phyloP scores from a whole-genome alignment of 148 eudicot species.

The Gaultheria prostrata region DNA sequence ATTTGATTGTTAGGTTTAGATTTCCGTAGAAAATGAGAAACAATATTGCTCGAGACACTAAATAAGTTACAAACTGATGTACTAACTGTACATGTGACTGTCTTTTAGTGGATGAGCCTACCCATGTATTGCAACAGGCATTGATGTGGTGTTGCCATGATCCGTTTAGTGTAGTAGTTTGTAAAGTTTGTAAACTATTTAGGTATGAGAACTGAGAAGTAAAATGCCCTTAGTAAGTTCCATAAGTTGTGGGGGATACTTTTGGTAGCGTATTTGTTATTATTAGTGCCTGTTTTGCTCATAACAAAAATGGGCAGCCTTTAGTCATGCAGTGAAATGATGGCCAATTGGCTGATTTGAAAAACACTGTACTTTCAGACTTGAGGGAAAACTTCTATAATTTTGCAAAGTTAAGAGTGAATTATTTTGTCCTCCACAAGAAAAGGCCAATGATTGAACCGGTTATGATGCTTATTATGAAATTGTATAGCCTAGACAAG shows the following conservation, averaged over 20 bases:
- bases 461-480: not conserved
- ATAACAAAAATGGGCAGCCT: not conserved
- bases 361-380: not conserved
- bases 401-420: not conserved
- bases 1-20: not conserved
- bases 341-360: constrained; percentile 2
- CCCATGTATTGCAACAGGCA: no score
- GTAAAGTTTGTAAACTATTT: not conserved
- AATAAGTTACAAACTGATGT: no score
- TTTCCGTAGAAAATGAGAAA: not conserved
- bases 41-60: no score
- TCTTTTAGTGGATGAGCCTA: no score
- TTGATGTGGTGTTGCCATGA: no score
- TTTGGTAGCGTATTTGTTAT: not conserved
- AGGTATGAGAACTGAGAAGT: not conserved
- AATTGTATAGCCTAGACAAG: not conserved
- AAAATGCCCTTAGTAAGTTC: not conserved
- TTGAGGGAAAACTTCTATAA: not conserved
- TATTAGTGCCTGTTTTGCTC: not conserved
- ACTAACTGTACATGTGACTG: no score
- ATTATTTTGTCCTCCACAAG: not conserved
- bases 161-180: no score
- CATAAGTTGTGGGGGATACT: not conserved
- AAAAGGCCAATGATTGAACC: not conserved
- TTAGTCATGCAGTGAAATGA: not conserved